Evolutionary conservation across 305 asterid genomes (phyloP), one percentile per base, ranked within the genome.

Genomic region (Fraxinus sp.): DNA sequence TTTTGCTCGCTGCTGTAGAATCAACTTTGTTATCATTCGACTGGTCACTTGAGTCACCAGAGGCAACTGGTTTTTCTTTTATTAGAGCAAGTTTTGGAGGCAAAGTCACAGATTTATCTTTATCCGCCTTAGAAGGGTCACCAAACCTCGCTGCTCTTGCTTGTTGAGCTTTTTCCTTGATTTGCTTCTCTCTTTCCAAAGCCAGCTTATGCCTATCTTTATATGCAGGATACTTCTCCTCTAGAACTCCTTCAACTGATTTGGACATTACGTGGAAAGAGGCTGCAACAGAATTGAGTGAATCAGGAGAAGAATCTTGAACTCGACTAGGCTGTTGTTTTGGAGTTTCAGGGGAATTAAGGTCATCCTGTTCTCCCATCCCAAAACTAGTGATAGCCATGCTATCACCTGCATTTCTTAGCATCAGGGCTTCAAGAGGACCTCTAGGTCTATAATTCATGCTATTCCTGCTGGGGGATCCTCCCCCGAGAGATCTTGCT

Each of bases 131-230:
- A 10, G 89, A 86, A 75, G 88, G 85, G 80, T 89, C 96, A 77
- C 92, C 95, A 81, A 95, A 95, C 85, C 83, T 93, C 8, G 86
- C 99, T 39, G 92, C 91, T 85, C 99, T 91, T 33, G 99, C 99
- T 73, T 91, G 93, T 80, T 93, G 95, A 80, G 98, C 99, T 85
- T 90, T 95, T 83, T 92, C 97, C 89, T 94, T 95, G 66, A 95
- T 88, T 0, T 88, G 87, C 81, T 91, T 93, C 90, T 95, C 99
- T 83, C 98, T 90, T 82, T 95, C 98, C 49, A 93, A 82, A 0
- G 99, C 98, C 57, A 96, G 94, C 91, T 96, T 96, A 87, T 96
- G 98, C 82, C 98, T 87, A 55, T 96, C 99, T 88, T 94, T 96
- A 79, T 90, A 96, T 9, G 92, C 98, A 4, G 99, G 99, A 78